Conservation (phyloP, 176 grass and related monocot species). For the Carex kokanica region DNA sequence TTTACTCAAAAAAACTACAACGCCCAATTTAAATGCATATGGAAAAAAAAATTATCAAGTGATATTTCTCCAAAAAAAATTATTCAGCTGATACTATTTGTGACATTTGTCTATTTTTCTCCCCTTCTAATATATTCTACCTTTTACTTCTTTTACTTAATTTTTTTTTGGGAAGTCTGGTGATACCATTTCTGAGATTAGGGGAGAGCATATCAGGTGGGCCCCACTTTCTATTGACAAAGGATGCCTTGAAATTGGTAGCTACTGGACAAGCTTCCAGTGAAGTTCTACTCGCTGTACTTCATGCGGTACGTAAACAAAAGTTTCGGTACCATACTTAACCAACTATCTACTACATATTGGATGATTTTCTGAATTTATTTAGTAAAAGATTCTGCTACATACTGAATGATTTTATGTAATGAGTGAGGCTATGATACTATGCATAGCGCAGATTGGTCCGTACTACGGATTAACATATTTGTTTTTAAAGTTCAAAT, state of each 20-base stretch:
- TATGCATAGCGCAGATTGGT: too few species aligned
- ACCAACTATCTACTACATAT: neutral
- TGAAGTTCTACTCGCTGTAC: constrained; percentile 40
- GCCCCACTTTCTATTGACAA: constrained; percentile 39
- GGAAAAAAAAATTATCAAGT: neutral
- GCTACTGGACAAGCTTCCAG: constrained; percentile 40
- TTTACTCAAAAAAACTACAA: too few species aligned
- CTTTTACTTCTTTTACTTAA: neutral
- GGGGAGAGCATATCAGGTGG: constrained; percentile 42
- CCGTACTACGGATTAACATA: too few species aligned
- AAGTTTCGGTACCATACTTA: neutral
- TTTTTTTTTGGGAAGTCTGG: constrained; percentile 29
- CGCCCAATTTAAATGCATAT: neutral
- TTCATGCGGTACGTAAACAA: constrained; percentile 39
- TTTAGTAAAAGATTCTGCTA: neutral
- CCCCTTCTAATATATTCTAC: neutral
- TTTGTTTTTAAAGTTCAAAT: too few species aligned
- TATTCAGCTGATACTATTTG: neutral
- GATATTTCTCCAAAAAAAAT: neutral
- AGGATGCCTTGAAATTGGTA: constrained; percentile 41
- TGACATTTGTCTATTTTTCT: neutral
- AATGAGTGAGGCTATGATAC: too few species aligned
- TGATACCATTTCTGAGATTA: constrained; percentile 49
- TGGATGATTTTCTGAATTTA: neutral
- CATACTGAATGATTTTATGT: neutral